Conservation (phyloP, 2,329 filamentous ascomycete genomes). For the Alternaria conjuncta region DNA sequence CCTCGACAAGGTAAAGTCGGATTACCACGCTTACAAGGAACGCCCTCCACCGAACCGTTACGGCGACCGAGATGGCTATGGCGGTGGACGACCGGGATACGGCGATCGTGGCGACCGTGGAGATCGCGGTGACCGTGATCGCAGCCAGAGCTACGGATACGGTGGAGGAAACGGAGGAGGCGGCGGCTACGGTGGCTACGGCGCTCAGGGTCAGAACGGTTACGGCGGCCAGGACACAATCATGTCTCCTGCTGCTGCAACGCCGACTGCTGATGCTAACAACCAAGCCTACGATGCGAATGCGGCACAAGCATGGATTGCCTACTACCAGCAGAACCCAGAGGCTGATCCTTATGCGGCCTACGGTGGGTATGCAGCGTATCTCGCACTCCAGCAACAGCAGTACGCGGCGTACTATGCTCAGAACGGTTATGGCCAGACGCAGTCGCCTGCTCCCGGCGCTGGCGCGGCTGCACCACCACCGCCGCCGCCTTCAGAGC, state of each 20-base stretch:
- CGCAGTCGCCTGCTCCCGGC: slow-evolving; percentile 38
- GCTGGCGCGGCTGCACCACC: slow-evolving; percentile 31
- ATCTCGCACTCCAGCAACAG: slow-evolving; percentile 37
- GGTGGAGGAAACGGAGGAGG: slow-evolving; percentile 48
- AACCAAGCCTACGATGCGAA: slow-evolving; percentile 67
- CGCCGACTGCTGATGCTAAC: slow-evolving; percentile 50
- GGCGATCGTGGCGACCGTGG: slow-evolving; percentile 50
- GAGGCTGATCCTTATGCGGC: slow-evolving; percentile 85
- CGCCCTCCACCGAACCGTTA: slow-evolving; percentile 60
- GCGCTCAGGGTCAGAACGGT: slow-evolving; percentile 42
- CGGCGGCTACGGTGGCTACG: slow-evolving; percentile 49
- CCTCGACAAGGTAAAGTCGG: slow-evolving; percentile 81
- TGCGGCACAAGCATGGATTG: slow-evolving; percentile 83
- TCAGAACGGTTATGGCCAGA: slow-evolving; percentile 29
- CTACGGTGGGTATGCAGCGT: slow-evolving; percentile 73
- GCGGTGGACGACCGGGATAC: slow-evolving; percentile 49
- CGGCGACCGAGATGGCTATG: slow-evolving; percentile 50
- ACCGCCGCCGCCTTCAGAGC: slow-evolving; percentile 42
- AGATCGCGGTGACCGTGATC: slow-evolving; percentile 48
- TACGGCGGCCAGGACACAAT: slow-evolving; percentile 23
- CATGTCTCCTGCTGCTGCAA: slow-evolving; percentile 46
- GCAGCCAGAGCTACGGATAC: slow-evolving; percentile 49
- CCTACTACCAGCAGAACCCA: slow-evolving; percentile 66
- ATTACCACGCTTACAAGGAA: slow-evolving; percentile 89
- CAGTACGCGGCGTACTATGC: slow-evolving; percentile 42